Percentiles rank a stretch among this genome's conserved stretches.
phyloP scores from a whole-genome alignment of 345 rosid species.

The Lepidium aucheri region DNA sequence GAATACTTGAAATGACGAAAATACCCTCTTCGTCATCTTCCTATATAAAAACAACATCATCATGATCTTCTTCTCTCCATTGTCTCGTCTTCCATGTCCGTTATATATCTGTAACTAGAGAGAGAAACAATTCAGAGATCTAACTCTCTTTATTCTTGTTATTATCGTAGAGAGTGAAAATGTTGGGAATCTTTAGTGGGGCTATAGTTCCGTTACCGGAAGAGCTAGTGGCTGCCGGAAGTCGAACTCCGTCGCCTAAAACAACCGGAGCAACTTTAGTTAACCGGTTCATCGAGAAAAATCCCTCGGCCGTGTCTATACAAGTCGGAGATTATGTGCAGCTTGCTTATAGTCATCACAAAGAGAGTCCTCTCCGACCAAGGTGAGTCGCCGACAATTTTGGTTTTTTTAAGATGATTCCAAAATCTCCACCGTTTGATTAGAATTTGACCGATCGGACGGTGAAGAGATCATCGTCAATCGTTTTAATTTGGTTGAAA shows the following conservation, averaged over 20 bases:
- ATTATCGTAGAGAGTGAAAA: constrained; percentile 17
- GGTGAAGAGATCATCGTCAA: constrained; percentile 13
- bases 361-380: constrained; percentile 58
- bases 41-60: not conserved
- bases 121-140: not conserved
- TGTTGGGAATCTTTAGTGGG: constrained; percentile 93
- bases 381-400: constrained; percentile 41
- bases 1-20: constrained; percentile 5
- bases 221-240: constrained; percentile 91
- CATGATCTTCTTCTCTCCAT: not conserved
- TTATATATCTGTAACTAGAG: not conserved
- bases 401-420: not conserved
- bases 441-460: not conserved
- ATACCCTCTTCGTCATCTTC: constrained; percentile 4
- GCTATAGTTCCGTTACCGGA: constrained; percentile 78
- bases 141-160: not conserved
- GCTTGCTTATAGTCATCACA: constrained; percentile 67
- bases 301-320: constrained; percentile 56
- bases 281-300: constrained; percentile 50
- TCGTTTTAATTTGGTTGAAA: not conserved
- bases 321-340: constrained; percentile 67
- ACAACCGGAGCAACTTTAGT: constrained; percentile 50
- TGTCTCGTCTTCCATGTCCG: constrained; percentile 4
- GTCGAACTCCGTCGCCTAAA: constrained; percentile 93
- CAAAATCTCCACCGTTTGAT: not conserved